Evolutionary conservation across 495 filamentous ascomycete genomes (phyloP), one percentile per base, ranked within the genome.

Genomic region (Neurospora sublineolata): DNA sequence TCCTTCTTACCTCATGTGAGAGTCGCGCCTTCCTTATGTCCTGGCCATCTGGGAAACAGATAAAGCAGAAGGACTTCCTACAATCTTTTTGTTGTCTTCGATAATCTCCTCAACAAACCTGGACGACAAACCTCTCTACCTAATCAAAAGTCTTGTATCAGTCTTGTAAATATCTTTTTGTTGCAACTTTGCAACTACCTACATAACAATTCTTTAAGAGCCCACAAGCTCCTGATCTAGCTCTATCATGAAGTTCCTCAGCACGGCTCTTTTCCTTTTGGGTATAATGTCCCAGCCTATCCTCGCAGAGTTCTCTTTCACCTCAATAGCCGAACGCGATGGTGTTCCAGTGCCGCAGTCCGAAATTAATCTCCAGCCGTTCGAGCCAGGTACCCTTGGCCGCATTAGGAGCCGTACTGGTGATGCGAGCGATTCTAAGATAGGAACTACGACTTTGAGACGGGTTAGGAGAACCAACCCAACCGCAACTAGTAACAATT

Each of bases 291-390:
- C 75, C 58, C 70, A 75, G 6, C 41, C 38, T 14, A 76, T 60
- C 27, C 37, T 73, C 1, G 78, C 72, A 33, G 68, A 77, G 72
- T 67, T 80, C 27, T 60, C 71, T 37, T 78, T 74, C 68, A 75
- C 73, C 3, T 71, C 76, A 2, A 37, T 71, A 33, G 79, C 72
- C 27, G 78, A 74, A 6, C 67, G n/a, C 40, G 73, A 79, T 18
- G 79, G 79, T 46, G 73, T 73, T 18, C 75, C 76, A 1, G 70
- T 80, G 40, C 75, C 76, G 6, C 7, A 69, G 20, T 70, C 72
- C 18, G 69, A 76, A 68, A 78, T 79, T 70, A 77, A 75, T 70
- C 68, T 80, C n/a, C 69, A 41, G 23, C 75, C 76, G 9, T 72
- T 74, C 23, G 72, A 77, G 41, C 42, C 70, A 14, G 52, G 52